Conservation (phyloP, 768 basidiomycete genomes). For the Russula sp. region DNA sequence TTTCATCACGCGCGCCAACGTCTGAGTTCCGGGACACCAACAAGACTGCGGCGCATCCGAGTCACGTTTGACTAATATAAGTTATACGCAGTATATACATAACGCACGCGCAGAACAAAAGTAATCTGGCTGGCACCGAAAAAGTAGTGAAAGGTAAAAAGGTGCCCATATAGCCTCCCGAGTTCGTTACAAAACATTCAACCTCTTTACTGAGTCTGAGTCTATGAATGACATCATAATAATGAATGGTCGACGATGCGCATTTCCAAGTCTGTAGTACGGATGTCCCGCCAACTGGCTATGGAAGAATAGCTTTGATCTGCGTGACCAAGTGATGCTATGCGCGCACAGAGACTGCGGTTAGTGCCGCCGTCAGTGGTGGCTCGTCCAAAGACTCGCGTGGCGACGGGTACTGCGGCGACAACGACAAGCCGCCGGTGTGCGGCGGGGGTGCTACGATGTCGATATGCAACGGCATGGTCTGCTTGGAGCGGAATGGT, state of each 20-base stretch:
- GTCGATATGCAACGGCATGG: constrained; percentile 27
- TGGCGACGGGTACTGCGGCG: constrained; percentile 36
- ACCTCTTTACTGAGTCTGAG: not conserved
- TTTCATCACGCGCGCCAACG: no score
- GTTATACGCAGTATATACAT: not conserved
- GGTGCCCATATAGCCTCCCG: not conserved
- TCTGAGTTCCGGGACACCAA: no score
- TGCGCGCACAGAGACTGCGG: constrained; percentile 8
- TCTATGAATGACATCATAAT: not conserved
- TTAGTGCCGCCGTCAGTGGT: constrained; percentile 25
- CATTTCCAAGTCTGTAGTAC: not conserved
- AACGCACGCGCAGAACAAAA: not conserved
- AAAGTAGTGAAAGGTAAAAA: not conserved
- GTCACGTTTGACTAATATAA: not conserved
- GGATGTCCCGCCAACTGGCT: not conserved
- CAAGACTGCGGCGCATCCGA: no score
- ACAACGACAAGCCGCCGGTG: constrained; percentile 11
- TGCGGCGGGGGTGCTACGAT: constrained; percentile 25
- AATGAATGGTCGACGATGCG: not conserved
- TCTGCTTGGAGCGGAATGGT: constrained; percentile 18
- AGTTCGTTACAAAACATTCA: not conserved
- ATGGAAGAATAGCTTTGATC: no score
- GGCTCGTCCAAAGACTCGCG: constrained; percentile 38
- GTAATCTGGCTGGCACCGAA: not conserved
- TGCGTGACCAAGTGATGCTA: not conserved